phyloP scores from a whole-genome alignment of 2,329 filamentous ascomycete genomes.

The Hypoxylon sp. region DNA sequence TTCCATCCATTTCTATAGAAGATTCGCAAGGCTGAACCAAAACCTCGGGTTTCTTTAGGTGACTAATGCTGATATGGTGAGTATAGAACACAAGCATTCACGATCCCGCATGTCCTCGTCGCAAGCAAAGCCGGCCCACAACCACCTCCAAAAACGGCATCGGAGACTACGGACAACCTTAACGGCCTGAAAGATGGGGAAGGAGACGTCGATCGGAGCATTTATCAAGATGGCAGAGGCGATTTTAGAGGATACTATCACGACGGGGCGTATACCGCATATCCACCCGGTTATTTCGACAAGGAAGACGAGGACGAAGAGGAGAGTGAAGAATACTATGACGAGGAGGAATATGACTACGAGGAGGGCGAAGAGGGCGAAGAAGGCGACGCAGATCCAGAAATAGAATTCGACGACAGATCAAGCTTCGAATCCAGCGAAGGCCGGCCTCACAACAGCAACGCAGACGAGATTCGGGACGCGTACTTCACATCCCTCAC shows the following conservation, averaged over 20 bases:
- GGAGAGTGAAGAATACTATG: slow-evolving; percentile 42
- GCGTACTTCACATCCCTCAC: slow-evolving; percentile 77
- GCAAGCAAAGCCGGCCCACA: slow-evolving; percentile 69
- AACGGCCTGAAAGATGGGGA: slow-evolving; percentile 52
- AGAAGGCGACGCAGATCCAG: slow-evolving; percentile 41
- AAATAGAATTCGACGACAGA: slow-evolving; percentile 48
- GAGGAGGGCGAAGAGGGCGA: slow-evolving; percentile 46
- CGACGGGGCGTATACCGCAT: slow-evolving; percentile 83
- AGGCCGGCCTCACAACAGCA: slow-evolving; percentile 50
- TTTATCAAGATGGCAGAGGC: slow-evolving; percentile 63
- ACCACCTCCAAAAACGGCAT: slow-evolving; percentile 56
- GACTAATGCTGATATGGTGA: slow-evolving; percentile 64
- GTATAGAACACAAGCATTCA: slow-evolving; percentile 78
- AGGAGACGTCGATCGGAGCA: slow-evolving; percentile 55
- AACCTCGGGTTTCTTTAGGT: slow-evolving; percentile 32
- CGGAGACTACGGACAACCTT: slow-evolving; percentile 42
- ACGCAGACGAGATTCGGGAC: slow-evolving; percentile 63
- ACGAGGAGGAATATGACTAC: slow-evolving; percentile 5
- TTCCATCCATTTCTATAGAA: slow-evolving; percentile 14
- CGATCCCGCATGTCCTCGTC: slow-evolving; percentile 78
- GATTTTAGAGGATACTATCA: slow-evolving; percentile 76
- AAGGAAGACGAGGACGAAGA: slow-evolving; percentile 49
- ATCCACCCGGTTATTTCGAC: slow-evolving; percentile 57
- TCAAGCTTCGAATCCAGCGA: slow-evolving; percentile 47
- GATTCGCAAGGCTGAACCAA: slow-evolving; percentile 44